Evolutionary conservation across 2,329 filamentous ascomycete species (phyloP).

Genomic region (Colletotrichum sp.): DNA sequence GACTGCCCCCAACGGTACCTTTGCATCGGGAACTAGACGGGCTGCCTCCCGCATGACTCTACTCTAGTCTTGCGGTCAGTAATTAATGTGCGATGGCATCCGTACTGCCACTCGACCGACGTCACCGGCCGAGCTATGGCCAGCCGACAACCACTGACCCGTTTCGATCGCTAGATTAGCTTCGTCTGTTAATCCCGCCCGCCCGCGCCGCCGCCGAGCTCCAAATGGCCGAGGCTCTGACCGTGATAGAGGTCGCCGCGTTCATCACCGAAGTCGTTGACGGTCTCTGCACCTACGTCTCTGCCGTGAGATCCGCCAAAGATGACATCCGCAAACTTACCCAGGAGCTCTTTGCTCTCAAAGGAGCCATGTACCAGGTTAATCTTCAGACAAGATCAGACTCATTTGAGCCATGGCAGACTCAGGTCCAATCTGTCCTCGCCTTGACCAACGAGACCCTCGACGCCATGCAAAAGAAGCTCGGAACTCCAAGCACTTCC

Average conservation of each 20-base stretch:
- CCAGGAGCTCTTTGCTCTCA: slow-evolving; percentile 29
- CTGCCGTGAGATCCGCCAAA: slow-evolving; percentile 24
- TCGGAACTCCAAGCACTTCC: slow-evolving; percentile 17
- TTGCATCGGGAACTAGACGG: neutral
- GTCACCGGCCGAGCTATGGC: neutral
- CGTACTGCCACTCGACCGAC: neutral
- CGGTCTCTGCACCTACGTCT: slow-evolving; percentile 23
- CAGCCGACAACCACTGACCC: neutral
- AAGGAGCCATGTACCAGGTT: slow-evolving; percentile 26
- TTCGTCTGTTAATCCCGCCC: neutral
- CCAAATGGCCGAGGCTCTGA: slow-evolving; percentile 25
- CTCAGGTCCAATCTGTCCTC: slow-evolving; percentile 22
- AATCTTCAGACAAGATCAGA: neutral
- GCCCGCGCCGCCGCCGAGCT: neutral
- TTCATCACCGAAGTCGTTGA: slow-evolving; percentile 23
- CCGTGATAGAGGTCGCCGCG: slow-evolving; percentile 23
- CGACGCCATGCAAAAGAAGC: slow-evolving; percentile 18
- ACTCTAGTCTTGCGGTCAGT: neutral
- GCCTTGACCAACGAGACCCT: slow-evolving; percentile 26
- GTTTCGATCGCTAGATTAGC: neutral
- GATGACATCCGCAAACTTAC: slow-evolving; percentile 27
- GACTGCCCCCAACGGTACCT: neutral
- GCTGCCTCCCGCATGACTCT: neutral
- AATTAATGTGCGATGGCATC: neutral
- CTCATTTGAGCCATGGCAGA: neutral